A percentile compares a stretch with the other conserved stretches of the same genome.
phyloP scores from a whole-genome alignment of 805 yeast genomes.

The Dipodascopsis uninucleata region DNA sequence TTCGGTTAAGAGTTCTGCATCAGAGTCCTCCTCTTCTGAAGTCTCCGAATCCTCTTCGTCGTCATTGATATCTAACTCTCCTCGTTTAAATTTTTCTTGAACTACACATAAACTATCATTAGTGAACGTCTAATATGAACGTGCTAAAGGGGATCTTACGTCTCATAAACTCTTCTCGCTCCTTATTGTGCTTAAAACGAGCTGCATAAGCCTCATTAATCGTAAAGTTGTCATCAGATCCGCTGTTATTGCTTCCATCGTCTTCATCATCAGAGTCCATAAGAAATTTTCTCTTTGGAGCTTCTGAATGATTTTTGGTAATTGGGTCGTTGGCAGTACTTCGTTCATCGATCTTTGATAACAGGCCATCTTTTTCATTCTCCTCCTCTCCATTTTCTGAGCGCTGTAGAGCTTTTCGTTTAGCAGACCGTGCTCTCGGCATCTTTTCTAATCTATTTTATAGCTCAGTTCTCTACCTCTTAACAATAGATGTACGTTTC shows the following conservation, averaged over 20 bases:
- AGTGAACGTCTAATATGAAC: background rate
- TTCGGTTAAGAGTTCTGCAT: constrained; percentile 80
- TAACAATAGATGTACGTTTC: too few species aligned
- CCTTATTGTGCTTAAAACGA: constrained; percentile 35
- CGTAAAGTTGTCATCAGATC: constrained; percentile 21
- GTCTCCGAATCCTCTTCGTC: constrained; percentile 37
- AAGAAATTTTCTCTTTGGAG: too few species aligned
- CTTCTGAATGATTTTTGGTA: too few species aligned
- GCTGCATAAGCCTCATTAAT: constrained; percentile 32
- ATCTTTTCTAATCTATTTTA: too few species aligned
- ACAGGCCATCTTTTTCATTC: too few species aligned
- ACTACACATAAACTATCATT: constrained; percentile 6
- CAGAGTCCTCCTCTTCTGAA: constrained; percentile 83
- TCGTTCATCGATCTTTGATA: too few species aligned
- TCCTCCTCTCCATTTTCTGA: too few species aligned
- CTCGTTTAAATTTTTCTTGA: constrained; percentile 31
- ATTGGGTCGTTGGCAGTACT: too few species aligned
- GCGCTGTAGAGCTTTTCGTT: too few species aligned
- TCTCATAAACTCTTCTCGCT: constrained; percentile 34
- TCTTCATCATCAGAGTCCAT: constrained; percentile 28
- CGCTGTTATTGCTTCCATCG: constrained; percentile 9
- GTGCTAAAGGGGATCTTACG: constrained; percentile 10
- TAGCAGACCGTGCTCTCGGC: too few species aligned
- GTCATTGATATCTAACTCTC: constrained; percentile 34
- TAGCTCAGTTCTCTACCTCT: too few species aligned